These are phyloP conservation scores for Kwoniella pini DNA, from an alignment of 768 basidiomycete genomes.

Conservation along the genomic window DNA sequence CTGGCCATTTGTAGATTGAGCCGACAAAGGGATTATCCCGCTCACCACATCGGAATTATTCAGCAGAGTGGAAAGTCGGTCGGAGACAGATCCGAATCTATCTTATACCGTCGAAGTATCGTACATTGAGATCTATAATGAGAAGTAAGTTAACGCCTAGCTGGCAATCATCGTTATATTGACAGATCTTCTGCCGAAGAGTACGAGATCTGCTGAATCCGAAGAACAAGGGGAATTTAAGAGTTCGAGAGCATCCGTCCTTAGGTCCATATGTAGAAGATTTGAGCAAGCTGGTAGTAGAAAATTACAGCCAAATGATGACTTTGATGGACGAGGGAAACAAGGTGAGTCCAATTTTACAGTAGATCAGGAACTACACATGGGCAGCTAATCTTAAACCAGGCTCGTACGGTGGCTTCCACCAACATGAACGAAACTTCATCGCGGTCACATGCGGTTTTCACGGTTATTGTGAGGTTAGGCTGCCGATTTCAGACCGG, in stretches of 20 bases:
- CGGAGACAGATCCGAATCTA: conserved; percentile 65
- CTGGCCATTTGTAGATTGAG: conserved; percentile 65
- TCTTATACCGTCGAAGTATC: conserved; percentile 95
- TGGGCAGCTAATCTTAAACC: not conserved
- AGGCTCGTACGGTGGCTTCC: conserved; percentile 91
- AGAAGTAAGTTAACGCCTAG: conserved; percentile 35
- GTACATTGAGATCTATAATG: conserved; percentile 72
- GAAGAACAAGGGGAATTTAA: conserved; percentile 91
- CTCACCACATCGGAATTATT: conserved; percentile 93
- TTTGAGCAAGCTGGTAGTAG: conserved; percentile 87
- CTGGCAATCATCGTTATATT: conserved; percentile 22
- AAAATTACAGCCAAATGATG: conserved; percentile 94
- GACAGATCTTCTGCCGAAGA: no score
- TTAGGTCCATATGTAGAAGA: conserved; percentile 96
- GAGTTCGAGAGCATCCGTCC: conserved; percentile 90
- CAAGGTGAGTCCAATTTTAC: conserved; percentile 59
- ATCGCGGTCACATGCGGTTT: conserved; percentile 96
- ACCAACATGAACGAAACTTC: conserved; percentile 99
- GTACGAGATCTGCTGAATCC: conserved; percentile 96
- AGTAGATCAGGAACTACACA: no score
- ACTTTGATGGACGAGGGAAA: conserved; percentile 99
- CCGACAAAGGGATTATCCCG: conserved; percentile 96
- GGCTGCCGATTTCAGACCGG: no score
- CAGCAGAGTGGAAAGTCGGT: conserved; percentile 71
- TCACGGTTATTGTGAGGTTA: conserved; percentile 65